Evolutionary conservation across 2,329 filamentous ascomycete species (phyloP), one percentile per base, ranked within the genome.

Genomic region (Venturia aucupariae): DNA sequence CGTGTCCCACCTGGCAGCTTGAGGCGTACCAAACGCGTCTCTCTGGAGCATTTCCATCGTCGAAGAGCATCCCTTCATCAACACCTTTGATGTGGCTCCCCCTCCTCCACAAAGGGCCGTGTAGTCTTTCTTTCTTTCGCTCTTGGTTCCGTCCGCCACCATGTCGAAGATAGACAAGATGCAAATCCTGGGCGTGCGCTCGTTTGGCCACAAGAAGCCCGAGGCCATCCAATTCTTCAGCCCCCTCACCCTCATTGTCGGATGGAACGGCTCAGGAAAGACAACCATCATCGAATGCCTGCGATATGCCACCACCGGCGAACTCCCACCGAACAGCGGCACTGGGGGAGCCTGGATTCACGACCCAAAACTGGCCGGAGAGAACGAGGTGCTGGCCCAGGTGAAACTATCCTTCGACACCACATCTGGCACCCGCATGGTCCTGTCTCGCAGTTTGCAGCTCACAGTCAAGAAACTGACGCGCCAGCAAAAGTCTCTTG

Each of bases 201-300:
- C 93, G 65, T 97, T 97, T 75, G 89, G 89, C 75, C 88, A 90
- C 68, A 81, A 82, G 54, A 80, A 83, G 66, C 83, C 83, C 68
- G 90, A 97, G 77, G 88, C 84, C 44, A 96, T 97, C 67, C 83
- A 89, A 69, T 97, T 99, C 75, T 87, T 92, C 68, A 89, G 90
- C 0, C 95, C 94, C 32, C 82, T 99, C 65, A 99, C 94, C 15
- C 83, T 99, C 67, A 99, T 99, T 69, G 95, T 99, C 65, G 94
- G 94, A 65, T 90, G 92, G 77, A 99, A 99, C 79, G 94, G 94
- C 64, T 97, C 93, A 0, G 94, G 94, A 67, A 99, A 99, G 79
- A 99, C 94, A 80, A 97, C 94, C 65, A 96, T 99, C 73, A 99
- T 99, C 76, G 94, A 99, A 76, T 96, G 92, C 74, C 88, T 99